phyloP scores from a whole-genome alignment of 176 grass and related monocot genomes.

The Carex cristatella region DNA sequence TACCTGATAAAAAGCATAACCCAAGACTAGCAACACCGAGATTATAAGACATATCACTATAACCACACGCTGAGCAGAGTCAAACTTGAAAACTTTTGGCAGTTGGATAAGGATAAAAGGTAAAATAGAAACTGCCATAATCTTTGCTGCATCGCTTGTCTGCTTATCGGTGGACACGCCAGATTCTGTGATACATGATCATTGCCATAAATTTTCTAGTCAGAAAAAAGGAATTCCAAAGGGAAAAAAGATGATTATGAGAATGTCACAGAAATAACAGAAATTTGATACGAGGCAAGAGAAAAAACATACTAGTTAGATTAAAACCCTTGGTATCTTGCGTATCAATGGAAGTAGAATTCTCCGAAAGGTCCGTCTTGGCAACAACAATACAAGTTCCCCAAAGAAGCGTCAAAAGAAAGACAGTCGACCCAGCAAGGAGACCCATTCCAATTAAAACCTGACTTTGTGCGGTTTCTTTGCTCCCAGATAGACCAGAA shows the following conservation, averaged over 20 bases:
- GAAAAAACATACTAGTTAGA: conserved; percentile 45
- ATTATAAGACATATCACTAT: conserved; percentile 53
- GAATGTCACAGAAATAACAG: neutral
- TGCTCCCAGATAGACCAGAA: conserved; percentile 84
- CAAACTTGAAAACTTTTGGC: conserved; percentile 59
- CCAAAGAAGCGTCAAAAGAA: conserved; percentile 89
- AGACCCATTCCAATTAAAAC: conserved; percentile 94
- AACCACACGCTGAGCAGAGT: conserved; percentile 49
- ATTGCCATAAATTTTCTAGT: conserved; percentile 5
- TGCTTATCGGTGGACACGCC: conserved; percentile 72
- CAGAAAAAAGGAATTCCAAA: conserved; percentile 1
- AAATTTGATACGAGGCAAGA: neutral
- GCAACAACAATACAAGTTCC: conserved; percentile 85
- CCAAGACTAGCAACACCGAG: conserved; percentile 55
- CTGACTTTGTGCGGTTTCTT: conserved; percentile 86
- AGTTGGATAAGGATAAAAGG: conserved; percentile 91
- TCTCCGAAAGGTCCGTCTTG: conserved; percentile 55
- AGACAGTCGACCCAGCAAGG: conserved; percentile 77
- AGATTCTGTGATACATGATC: conserved; percentile 36
- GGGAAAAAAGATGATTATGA: neutral
- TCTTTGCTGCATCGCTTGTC: conserved; percentile 80
- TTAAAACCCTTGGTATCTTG: conserved; percentile 60
- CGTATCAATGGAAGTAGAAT: conserved; percentile 57
- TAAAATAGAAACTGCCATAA: conserved; percentile 75
- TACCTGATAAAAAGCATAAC: conserved; percentile 92